These are phyloP conservation scores for Prosopis cineraria DNA, from an alignment of 306 rosid species.

Conservation along the genomic window DNA sequence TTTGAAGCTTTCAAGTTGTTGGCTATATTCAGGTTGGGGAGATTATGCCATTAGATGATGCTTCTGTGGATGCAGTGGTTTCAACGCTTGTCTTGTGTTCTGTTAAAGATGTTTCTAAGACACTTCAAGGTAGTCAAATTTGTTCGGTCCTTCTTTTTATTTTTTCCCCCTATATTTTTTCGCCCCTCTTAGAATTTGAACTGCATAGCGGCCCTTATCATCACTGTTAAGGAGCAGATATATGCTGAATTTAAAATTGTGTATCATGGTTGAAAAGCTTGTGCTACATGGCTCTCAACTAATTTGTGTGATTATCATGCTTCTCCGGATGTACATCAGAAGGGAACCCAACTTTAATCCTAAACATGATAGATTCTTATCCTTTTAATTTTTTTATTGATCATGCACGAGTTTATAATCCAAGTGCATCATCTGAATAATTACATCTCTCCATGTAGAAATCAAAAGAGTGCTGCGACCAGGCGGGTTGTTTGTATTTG, in stretches of 20 bases:
- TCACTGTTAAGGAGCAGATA: slow-evolving; percentile 8
- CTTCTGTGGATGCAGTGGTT: slow-evolving; percentile 89
- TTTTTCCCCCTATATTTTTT: slow-evolving; percentile 22
- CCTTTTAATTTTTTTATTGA: neutral
- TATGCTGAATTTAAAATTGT: slow-evolving; percentile 24
- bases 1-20: slow-evolving; percentile 29
- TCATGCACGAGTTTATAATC: neutral
- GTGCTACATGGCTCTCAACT: slow-evolving; percentile 1
- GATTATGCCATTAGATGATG: slow-evolving; percentile 75
- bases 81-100: slow-evolving; percentile 93
- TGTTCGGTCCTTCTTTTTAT: neutral
- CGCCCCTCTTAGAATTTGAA: neutral
- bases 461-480: slow-evolving; percentile 80
- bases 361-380: neutral
- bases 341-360: too few species aligned
- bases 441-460: slow-evolving; percentile 44
- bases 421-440: neutral
- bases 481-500: slow-evolving; percentile 72
- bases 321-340: neutral
- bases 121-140: slow-evolving; percentile 62
- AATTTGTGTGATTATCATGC: neutral
- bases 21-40: slow-evolving; percentile 67
- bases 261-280: neutral
- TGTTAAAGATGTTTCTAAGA: slow-evolving; percentile 66
- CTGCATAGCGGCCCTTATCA: neutral